Evolutionary conservation across 371 early-diverging fungal species (phyloP), one percentile per base, ranked within the genome.

Genomic region (Smittium mucronatum): DNA sequence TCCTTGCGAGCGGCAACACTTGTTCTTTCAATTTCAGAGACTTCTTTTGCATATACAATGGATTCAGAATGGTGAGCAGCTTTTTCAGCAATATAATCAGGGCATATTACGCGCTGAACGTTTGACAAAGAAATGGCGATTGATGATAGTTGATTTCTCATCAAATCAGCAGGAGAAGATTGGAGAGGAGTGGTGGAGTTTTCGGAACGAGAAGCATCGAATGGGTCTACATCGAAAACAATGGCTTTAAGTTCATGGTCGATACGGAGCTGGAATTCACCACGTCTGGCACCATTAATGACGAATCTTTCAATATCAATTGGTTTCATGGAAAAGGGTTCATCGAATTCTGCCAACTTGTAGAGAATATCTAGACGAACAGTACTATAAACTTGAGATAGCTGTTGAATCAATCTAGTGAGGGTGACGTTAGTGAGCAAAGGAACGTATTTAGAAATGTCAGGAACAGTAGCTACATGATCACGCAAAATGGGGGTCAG

Each of bases 361-460:
- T 93, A 85, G 36, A 98, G 87, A 80, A 89, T 88, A 73, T 94
- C 95, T 36, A 97, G 86, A 83, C 93, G 90, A 80, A 97, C 90
- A 69, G 93, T 90, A 70, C 94, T 93, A 84, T 97, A 97, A 61
- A 97, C 94, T 85, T 97, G 94, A 58, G 97, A 95, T 47, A 92
- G 77, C 80, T 94, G 94, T 81, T 97, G 96, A 73, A 98, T 81
- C 36, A 98, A 84, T 29, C 94, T 91, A 36, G 97, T 95, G 70
- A 97, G 81, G 68, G 95, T 89, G 66, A 97, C 95, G 75, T 92
- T 88, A 81, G 94, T 92, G 73, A 98, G 87, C 64, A 94, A 93
- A 70, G 87, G 88, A 66, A 92, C 92, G 78, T 97, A 98, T 77
- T 87, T 89, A 74, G 84, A 82, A 73, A 91, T 82, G 68, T 91